phyloP scores from a whole-genome alignment of 805 yeast species.

The Candida oleophila region DNA sequence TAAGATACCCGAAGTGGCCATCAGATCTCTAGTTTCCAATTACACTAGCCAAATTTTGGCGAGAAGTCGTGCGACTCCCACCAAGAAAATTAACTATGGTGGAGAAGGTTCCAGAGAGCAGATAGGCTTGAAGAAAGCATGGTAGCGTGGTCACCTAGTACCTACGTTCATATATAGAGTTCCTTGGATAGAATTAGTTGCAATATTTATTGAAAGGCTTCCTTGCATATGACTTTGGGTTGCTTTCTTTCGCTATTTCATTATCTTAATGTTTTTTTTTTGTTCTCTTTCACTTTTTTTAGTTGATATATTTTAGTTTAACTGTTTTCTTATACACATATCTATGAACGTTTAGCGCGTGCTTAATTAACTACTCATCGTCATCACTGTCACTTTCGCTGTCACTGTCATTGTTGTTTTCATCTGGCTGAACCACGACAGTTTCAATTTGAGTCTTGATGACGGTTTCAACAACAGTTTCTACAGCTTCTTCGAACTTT shows the following conservation, averaged over 20 bases:
- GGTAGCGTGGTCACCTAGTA: too few species aligned
- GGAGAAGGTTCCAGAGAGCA: background rate
- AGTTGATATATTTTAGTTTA: background rate
- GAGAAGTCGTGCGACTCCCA: background rate
- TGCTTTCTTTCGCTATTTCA: background rate
- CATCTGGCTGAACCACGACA: background rate
- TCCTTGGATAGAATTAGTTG: too few species aligned
- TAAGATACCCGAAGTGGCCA: too few species aligned
- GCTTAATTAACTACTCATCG: background rate
- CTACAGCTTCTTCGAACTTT: conserved; percentile 3
- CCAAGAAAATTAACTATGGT: background rate
- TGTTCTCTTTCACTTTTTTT: background rate
- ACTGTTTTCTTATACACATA: background rate
- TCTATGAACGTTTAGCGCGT: background rate
- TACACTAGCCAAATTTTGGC: background rate
- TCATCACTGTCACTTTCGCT: background rate
- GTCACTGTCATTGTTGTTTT: background rate
- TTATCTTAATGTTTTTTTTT: background rate
- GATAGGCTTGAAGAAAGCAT: too few species aligned
- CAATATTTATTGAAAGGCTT: too few species aligned
- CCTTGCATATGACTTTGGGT: too few species aligned
- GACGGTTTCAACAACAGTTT: background rate
- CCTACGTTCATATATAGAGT: too few species aligned
- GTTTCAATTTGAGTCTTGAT: background rate
- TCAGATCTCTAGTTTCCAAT: too few species aligned